These are phyloP conservation scores for Cystofilobasidium bisporidii DNA, from an alignment of 768 basidiomycete species.

Conservation along the genomic window DNA sequence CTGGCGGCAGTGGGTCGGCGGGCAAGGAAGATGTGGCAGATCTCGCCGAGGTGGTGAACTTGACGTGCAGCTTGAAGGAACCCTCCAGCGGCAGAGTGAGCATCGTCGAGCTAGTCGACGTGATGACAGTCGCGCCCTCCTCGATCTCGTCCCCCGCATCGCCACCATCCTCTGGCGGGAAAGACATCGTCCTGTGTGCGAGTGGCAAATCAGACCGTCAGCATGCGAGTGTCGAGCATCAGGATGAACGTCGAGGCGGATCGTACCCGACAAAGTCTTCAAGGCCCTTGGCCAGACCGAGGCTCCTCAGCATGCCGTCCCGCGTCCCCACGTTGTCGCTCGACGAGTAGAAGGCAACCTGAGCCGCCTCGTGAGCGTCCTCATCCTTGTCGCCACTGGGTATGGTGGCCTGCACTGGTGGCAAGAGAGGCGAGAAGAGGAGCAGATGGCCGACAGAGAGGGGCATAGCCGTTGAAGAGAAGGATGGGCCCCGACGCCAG, in stretches of 20 bases:
- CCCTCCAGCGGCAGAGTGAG: conserved; percentile 16
- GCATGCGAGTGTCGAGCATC: neutral
- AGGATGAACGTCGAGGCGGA: too few relatives aligned
- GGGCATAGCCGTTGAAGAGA: neutral
- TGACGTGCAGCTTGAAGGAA: conserved; percentile 9
- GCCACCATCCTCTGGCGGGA: neutral
- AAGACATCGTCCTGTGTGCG: conserved; percentile 20
- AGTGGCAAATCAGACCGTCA: too few relatives aligned
- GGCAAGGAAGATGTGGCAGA: neutral
- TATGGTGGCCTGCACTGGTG: neutral
- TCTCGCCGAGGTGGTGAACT: neutral
- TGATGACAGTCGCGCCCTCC: conserved; percentile 2
- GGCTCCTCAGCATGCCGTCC: conserved; percentile 26
- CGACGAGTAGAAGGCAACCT: conserved; percentile 26
- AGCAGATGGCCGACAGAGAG: neutral
- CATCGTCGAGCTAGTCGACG: conserved; percentile 17
- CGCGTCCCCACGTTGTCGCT: conserved; percentile 14
- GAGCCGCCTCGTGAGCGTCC: conserved; percentile 20
- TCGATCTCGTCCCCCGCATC: neutral
- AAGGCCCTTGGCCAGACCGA: conserved; percentile 26
- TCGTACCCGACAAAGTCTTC: conserved; percentile 22
- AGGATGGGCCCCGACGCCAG: neutral
- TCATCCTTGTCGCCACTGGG: conserved; percentile 12
- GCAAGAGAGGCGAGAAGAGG: neutral
- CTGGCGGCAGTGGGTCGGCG: neutral